Evolutionary conservation across 2,329 filamentous ascomycete species (phyloP).

Genomic region (Apiospora rasikravindrae): DNA sequence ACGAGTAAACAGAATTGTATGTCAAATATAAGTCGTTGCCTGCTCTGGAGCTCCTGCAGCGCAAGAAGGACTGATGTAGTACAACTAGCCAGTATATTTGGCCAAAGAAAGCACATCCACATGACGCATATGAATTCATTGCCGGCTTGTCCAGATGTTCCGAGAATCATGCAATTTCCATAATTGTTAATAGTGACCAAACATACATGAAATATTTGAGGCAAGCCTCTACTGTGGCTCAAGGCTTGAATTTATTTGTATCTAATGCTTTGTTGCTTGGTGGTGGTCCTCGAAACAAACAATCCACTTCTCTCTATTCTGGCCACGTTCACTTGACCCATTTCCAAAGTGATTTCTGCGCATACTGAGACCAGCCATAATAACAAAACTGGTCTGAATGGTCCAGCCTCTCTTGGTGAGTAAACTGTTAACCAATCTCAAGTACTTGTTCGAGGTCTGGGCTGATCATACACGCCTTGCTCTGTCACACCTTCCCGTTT

Average conservation of each 20-base stretch:
- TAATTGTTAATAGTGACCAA: background rate
- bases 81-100: background rate
- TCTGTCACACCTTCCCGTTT: background rate
- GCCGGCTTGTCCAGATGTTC: background rate
- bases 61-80: background rate
- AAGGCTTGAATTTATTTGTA: background rate
- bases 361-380: no score
- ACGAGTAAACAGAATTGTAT: no score
- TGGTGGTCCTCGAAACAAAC: background rate
- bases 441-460: no score
- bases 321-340: background rate
- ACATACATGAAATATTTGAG: background rate
- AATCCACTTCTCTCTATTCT: background rate
- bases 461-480: background rate
- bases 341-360: background rate
- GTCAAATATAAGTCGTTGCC: background rate
- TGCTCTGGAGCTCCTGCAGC: background rate
- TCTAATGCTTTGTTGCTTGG: background rate
- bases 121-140: background rate
- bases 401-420: no score
- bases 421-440: no score
- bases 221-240: no score
- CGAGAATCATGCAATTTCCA: no score
- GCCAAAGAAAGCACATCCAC: background rate
- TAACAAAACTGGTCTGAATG: no score